Evolutionary conservation across 202 grass and related monocot genomes (phyloP).

Genomic region (Brachypodium distachyon): DNA sequence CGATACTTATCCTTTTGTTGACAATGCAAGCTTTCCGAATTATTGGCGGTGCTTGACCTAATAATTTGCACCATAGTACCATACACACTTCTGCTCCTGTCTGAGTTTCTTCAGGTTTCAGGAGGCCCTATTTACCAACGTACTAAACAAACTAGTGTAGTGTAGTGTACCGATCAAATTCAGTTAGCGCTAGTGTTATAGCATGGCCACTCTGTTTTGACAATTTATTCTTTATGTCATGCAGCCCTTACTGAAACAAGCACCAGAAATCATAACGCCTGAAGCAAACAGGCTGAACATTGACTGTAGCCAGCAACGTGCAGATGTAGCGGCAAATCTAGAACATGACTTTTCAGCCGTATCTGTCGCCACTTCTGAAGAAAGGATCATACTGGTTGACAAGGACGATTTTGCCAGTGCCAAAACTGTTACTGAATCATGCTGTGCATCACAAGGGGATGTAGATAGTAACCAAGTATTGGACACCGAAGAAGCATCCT

Average conservation of each 20-base stretch:
- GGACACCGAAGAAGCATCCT: background rate
- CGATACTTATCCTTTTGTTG: background rate
- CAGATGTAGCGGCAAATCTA: background rate
- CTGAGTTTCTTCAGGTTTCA: background rate
- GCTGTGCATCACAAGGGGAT: conserved; percentile 2
- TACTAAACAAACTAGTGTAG: background rate
- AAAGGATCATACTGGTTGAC: background rate
- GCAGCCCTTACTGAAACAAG: conserved; percentile 56
- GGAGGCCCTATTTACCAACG: background rate
- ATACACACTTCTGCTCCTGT: background rate
- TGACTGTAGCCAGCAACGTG: background rate
- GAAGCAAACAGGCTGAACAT: conserved; percentile 11
- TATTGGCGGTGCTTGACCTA: background rate
- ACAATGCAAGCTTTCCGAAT: background rate
- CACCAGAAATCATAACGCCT: background rate
- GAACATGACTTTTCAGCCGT: background rate
- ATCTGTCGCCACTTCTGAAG: background rate
- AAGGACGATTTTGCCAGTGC: background rate
- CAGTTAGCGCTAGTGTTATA: background rate
- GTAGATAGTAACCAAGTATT: background rate
- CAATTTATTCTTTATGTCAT: background rate
- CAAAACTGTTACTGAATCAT: conserved; percentile 1
- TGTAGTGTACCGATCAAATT: background rate
- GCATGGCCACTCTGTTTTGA: background rate
- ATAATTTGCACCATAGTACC: background rate